Conservation (phyloP, 2,329 filamentous ascomycete genomes). For the Ciborinia camelliae region DNA sequence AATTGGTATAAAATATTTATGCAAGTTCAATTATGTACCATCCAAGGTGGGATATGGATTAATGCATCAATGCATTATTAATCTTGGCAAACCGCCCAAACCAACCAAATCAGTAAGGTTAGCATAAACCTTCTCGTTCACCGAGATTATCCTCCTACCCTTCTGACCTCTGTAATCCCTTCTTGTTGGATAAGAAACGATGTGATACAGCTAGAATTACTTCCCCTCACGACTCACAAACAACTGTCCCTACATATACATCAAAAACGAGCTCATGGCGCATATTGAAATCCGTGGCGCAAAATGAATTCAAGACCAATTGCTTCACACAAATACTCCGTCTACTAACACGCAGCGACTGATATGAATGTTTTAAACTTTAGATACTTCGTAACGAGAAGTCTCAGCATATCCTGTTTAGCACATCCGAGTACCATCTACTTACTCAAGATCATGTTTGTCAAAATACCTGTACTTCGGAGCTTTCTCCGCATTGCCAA, state of each 20-base stretch:
- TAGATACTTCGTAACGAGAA: not conserved
- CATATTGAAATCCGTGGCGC: not conserved
- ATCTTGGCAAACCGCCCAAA: not conserved
- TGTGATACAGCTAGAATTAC: not conserved
- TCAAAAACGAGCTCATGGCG: not conserved
- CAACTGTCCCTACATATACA: not conserved
- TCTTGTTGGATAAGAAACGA: constrained; percentile 6
- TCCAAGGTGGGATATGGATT: no score
- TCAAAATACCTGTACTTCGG: not conserved
- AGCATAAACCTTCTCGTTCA: not conserved
- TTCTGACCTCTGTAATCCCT: not conserved
- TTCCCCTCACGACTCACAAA: not conserved
- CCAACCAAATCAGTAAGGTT: not conserved
- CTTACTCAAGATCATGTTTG: not conserved
- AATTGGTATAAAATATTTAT: not conserved
- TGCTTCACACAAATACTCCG: not conserved
- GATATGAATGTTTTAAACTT: not conserved
- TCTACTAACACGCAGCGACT: constrained; percentile 3
- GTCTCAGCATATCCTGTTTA: not conserved
- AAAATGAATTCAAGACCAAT: not conserved
- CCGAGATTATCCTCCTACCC: not conserved
- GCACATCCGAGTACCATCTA: not conserved
- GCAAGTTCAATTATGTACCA: not conserved
- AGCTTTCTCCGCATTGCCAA: not conserved
- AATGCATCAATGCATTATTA: not conserved